Percentiles rank a stretch among this genome's conserved stretches.
Conservation (phyloP, 192 early-diverging fungal genomes). For the Backusella parvicylindrica region DNA sequence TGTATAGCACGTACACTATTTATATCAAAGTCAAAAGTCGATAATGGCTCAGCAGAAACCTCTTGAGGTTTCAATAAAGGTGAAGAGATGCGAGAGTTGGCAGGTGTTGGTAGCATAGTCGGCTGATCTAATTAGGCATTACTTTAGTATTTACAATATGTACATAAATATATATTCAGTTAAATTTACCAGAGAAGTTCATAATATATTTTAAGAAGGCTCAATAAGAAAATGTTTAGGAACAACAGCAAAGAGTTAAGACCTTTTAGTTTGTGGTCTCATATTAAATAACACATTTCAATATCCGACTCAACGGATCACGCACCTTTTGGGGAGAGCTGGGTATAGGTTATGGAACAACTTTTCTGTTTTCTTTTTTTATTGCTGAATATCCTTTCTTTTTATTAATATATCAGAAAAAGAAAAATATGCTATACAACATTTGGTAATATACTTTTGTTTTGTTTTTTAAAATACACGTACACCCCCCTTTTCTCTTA, state of each 20-base stretch:
- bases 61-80: not conserved
- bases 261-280: not conserved
- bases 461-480: not conserved
- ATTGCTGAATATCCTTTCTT: not conserved
- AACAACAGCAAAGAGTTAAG: too few species aligned
- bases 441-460: constrained; percentile 19
- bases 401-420: not conserved
- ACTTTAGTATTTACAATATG: not conserved
- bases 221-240: too few species aligned
- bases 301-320: not conserved
- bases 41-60: not conserved
- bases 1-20: not conserved
- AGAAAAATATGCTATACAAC: constrained; percentile 20
- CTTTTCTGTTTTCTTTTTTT: not conserved
- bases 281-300: not conserved
- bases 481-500: not conserved
- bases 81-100: not conserved
- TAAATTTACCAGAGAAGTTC: not conserved
- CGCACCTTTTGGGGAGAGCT: not conserved
- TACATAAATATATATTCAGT: not conserved
- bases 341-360: too few species aligned
- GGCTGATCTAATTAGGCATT: not conserved
- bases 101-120: not conserved
- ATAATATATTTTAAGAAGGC: too few species aligned
- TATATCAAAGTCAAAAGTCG: not conserved